Evolutionary conservation across 2,329 filamentous ascomycete genomes (phyloP).

Genomic region (Verticillium longisporum): DNA sequence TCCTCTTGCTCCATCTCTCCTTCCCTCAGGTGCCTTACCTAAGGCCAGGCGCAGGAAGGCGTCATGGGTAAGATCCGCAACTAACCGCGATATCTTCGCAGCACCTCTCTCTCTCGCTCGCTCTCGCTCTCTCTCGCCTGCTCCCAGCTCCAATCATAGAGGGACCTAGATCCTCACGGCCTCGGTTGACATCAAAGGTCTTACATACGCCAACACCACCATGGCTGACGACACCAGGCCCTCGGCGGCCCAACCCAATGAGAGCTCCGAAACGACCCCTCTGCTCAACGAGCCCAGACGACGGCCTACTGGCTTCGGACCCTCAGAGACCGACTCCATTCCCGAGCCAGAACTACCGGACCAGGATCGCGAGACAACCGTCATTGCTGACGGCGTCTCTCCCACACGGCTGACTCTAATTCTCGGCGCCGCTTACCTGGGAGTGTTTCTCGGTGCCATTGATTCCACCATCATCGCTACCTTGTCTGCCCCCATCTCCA

Average conservation of each 20-base stretch:
- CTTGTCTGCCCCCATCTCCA: constrained; percentile 74
- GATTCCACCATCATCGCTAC: constrained; percentile 84
- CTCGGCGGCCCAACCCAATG: not conserved
- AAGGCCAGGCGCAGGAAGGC: too few species aligned
- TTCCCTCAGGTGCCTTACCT: too few species aligned
- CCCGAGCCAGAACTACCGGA: not conserved
- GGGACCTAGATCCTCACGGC: not conserved
- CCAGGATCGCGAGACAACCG: constrained; percentile 35
- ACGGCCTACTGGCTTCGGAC: not conserved
- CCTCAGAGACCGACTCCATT: not conserved
- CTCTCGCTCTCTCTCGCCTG: not conserved
- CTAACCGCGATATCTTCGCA: not conserved
- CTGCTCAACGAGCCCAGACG: constrained; percentile 4
- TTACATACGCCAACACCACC: not conserved
- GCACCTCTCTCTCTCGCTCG: not conserved
- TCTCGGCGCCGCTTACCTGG: constrained; percentile 46
- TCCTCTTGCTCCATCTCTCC: not conserved
- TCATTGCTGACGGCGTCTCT: constrained; percentile 42
- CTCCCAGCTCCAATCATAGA: not conserved
- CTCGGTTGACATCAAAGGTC: not conserved
- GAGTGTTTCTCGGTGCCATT: constrained; percentile 57
- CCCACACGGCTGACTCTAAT: constrained; percentile 44
- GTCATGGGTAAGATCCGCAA: not conserved
- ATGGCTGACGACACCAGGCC: not conserved
- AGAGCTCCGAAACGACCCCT: constrained; percentile 9